A percentile compares a stretch with the other conserved stretches of the same genome.
Conservation (phyloP, 805 yeast species). For the Candida rishiriensis region DNA sequence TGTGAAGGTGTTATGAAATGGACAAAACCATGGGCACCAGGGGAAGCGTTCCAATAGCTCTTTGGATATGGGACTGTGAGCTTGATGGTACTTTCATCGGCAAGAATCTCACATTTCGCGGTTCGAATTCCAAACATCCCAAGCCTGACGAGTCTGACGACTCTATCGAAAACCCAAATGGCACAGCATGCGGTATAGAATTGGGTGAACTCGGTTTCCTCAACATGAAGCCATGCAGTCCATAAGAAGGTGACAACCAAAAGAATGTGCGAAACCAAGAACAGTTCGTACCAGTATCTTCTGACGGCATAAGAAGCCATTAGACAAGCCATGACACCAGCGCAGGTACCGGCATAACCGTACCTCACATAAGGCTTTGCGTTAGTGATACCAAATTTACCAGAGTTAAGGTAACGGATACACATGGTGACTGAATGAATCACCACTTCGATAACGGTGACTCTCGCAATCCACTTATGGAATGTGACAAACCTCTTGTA, state of each 20-base stretch:
- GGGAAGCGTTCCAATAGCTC: slow-evolving; percentile 41
- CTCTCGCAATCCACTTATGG: slow-evolving; percentile 55
- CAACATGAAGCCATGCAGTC: slow-evolving; percentile 57
- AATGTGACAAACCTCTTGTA: slow-evolving; percentile 49
- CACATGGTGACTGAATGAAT: slow-evolving; percentile 38
- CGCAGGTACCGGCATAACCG: slow-evolving; percentile 35
- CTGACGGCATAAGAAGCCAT: slow-evolving; percentile 48
- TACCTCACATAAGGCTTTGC: slow-evolving; percentile 21
- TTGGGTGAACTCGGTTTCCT: slow-evolving; percentile 26
- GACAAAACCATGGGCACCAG: slow-evolving; percentile 59
- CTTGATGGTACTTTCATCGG: slow-evolving; percentile 45
- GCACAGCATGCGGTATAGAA: slow-evolving; percentile 37
- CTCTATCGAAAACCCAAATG: slow-evolving; percentile 52
- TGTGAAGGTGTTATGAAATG: slow-evolving; percentile 47
- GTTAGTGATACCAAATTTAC: slow-evolving; percentile 8
- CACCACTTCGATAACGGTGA: slow-evolving; percentile 36
- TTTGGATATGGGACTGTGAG: slow-evolving; percentile 44
- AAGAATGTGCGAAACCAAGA: slow-evolving; percentile 53
- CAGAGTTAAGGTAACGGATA: slow-evolving; percentile 19
- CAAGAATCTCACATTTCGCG: slow-evolving; percentile 34
- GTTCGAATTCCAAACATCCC: slow-evolving; percentile 33
- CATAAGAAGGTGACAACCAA: slow-evolving; percentile 50
- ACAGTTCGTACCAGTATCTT: slow-evolving; percentile 53
- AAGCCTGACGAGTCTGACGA: slow-evolving; percentile 39
- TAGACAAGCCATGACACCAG: slow-evolving; percentile 37